Base-by-base conservation (phyloP, 768 basidiomycete genomes). In the Candolleomyces eurysporus region DNA sequence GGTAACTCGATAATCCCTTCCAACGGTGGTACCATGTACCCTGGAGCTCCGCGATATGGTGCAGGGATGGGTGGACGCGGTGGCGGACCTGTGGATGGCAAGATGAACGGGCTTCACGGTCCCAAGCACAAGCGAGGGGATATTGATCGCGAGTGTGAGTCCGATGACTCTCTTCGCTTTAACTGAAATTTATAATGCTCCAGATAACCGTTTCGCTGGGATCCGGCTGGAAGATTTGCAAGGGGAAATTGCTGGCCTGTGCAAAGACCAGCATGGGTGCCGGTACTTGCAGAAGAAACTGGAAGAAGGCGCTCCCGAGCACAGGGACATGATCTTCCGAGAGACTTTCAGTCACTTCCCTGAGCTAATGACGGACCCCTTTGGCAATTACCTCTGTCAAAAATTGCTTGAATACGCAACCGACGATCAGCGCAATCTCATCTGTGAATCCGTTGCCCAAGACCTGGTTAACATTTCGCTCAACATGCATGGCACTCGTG, bases 401-500 rank as follows among this genome's bases (percentile, higher is more conserved):
- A 98, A 98, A 76, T 83, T 99, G 42, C 79, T 99, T 66, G 97
- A 99, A 75, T 96, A 87, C 74, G 95, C 94, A 14, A 96, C 94
- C 14, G 97, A 99, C 67, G 97, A 99, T 67, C 97, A 99, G 69
- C 88, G 96, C 60, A 96, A 94, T 70, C 82, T 94, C 39, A 96
- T 98, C 60, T 97, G 97, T 78, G 96, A 98, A 73, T 95, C 94
- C 26, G 96, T 99, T 54, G 94, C 96, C 39, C 92, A 95, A 70
- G 97, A 99, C 68, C 84, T 99, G 54, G 97, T 99, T 69, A 94
- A 90, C 72, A 98, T 99, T 70, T 97, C 95, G 39, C 82, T 99
- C 64, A 99, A 99, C 77, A 99, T 99, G 97, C 97, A 99, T 75
- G 97, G 97, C 36, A 99, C 97, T 36, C 89, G 97, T 63, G 97